Evolutionary conservation across 208 protist genomes (phyloP).

Genomic region (Wallacemonas sp.): DNA sequence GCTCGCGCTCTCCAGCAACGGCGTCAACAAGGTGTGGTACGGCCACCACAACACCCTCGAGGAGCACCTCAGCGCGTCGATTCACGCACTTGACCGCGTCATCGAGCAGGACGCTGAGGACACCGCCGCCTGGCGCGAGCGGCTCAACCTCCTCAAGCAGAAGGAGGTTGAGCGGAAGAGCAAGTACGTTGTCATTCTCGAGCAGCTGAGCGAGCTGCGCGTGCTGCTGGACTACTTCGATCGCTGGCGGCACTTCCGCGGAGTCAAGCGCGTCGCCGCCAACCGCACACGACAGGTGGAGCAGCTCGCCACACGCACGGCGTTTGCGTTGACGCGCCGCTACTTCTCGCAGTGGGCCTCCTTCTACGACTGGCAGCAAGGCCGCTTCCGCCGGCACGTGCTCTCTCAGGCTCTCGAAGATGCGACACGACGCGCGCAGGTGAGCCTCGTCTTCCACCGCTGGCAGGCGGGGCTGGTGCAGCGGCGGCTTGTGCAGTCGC

Average conservation of each 20-base stretch:
- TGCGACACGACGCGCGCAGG: slow-evolving; percentile 41
- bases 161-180: slow-evolving; percentile 63
- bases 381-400: slow-evolving; percentile 42
- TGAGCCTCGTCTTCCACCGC: slow-evolving; percentile 32
- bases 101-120: slow-evolving; percentile 75
- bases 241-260: slow-evolving; percentile 37
- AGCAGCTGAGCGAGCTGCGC: slow-evolving; percentile 53
- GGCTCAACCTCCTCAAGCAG: slow-evolving; percentile 40
- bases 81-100: slow-evolving; percentile 54
- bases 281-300: slow-evolving; percentile 18
- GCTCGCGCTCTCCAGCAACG: slow-evolving; percentile 82
- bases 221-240: slow-evolving; percentile 64
- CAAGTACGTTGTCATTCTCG: slow-evolving; percentile 67
- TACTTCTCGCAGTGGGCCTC: slow-evolving; percentile 69
- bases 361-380: slow-evolving; percentile 73
- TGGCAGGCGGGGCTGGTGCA: slow-evolving; percentile 41
- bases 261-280: slow-evolving; percentile 16
- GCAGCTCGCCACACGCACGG: slow-evolving; percentile 31
- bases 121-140: slow-evolving; percentile 67
- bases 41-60: slow-evolving; percentile 72
- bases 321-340: slow-evolving; percentile 42
- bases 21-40: slow-evolving; percentile 90
- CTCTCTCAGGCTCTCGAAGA: slow-evolving; percentile 43
- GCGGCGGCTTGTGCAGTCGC: slow-evolving; percentile 18
- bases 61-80: slow-evolving; percentile 54